Evolutionary conservation across 2,329 filamentous ascomycete genomes (phyloP).

Genomic region (Fusarium guadeloupense): DNA sequence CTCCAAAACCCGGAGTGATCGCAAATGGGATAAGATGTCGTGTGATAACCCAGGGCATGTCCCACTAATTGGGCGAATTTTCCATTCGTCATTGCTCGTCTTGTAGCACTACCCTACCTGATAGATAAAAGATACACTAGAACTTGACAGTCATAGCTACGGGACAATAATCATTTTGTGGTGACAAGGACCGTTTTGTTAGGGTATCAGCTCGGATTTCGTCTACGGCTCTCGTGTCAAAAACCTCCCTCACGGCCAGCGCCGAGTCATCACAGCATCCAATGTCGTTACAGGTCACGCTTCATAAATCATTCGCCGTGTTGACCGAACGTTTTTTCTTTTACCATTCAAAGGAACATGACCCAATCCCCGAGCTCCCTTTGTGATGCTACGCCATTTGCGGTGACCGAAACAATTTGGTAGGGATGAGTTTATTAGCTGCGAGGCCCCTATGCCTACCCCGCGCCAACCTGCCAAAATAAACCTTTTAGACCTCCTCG

Average conservation of each 20-base stretch:
- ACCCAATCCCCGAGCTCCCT: constrained; percentile 54
- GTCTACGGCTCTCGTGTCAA: constrained; percentile 29
- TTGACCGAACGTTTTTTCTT: constrained; percentile 48
- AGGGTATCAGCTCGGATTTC: constrained; percentile 23
- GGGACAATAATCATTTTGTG: background rate
- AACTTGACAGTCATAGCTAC: background rate
- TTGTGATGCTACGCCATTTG: constrained; percentile 57
- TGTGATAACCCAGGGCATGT: background rate
- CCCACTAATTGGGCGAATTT: constrained; percentile 18
- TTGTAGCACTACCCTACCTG: constrained; percentile 8
- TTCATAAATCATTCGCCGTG: constrained; percentile 35
- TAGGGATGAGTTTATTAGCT: constrained; percentile 49
- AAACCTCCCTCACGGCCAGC: constrained; percentile 15
- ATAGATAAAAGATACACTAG: constrained; percentile 15
- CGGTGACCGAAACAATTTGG: constrained; percentile 55
- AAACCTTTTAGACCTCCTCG: constrained; percentile 81
- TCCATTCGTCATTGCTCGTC: constrained; percentile 4
- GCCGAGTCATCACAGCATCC: constrained; percentile 28
- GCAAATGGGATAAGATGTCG: background rate
- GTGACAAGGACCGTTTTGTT: background rate
- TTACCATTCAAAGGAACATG: constrained; percentile 52
- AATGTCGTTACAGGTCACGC: constrained; percentile 18
- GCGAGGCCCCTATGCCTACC: constrained; percentile 47
- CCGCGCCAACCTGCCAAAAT: constrained; percentile 45
- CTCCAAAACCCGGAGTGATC: constrained; percentile 59